Evolutionary conservation across 192 early-diverging fungal species (phyloP), one percentile per base, ranked within the genome.

Genomic region (Backusella morwellensis): DNA sequence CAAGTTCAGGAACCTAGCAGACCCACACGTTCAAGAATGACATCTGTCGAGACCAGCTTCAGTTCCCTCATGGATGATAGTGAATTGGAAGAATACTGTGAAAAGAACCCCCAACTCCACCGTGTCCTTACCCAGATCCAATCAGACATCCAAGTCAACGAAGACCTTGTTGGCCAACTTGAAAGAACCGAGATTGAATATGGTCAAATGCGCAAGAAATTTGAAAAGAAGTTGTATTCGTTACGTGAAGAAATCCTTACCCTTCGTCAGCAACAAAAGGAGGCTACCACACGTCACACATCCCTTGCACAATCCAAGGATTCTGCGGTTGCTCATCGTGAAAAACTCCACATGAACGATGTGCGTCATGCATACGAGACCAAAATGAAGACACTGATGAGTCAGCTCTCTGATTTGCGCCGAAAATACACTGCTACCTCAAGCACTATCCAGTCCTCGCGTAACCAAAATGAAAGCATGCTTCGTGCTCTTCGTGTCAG

Each of bases 211-310:
- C 78, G 87, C 9, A 70, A 76, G 23, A 83, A 86, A 67, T 95
- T 93, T 70, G 93, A 95, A 77, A 79, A 88, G 15, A 92, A 92
- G 73, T 78, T 95, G 36, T 76, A 72, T 12, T 77, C 81, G 12
- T 80, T 95, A 68, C 88, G 92, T 69, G 81, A 85, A 7, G 85
- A 88, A 59, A 77, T 95, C 4, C 35, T 78, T 21, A 70, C 68
- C 6, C 72, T 91, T 29, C 82, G 89, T 66, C 75, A 75, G 23
- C 87, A 93, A 77, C 82, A 93, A 11, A 90, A 95, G 35, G 91
- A 71, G 0, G 68, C 36, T 29, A 29, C 56, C 12, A 41, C 29
- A 32, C 40, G 3, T 8, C 21, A 41, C 21, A 6, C 35, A 29
- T 63, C 56, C 3, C 26, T 63, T 11, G 26, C 56, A 9, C 56